Base-by-base conservation (phyloP, 2,329 filamentous ascomycete species). In the Niveomyces coronatus region DNA sequence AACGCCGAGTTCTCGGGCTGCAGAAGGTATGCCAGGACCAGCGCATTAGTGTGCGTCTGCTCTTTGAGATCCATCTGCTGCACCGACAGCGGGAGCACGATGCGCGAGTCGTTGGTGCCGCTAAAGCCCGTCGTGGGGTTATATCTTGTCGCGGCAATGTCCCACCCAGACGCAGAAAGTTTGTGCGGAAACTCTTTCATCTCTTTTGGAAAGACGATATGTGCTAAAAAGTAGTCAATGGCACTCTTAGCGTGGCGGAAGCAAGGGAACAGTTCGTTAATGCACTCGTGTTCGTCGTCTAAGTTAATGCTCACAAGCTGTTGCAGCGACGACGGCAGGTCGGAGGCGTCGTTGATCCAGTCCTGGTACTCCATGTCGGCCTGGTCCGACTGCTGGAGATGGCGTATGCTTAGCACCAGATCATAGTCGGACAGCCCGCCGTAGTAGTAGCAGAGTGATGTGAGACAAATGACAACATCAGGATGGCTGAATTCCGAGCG, bases 41-140 rank as follows among this genome's bases (percentile, higher is more conserved):
- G 50, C 0, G 81, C 80, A 46, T 85, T 85, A 0, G 81, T 87
- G 35, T 82, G 75, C 0, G 70, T 54, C 26, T 83, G 76, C 11
- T 31, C 30, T 4, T 10, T 5, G 5, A 31, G 30, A n/a, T 15
- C 17, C 30, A 31, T 17, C 17, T 31, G 30, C 1, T 58, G 47
- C 0, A 85, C 63, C 1, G 48, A 57, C 0, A 79, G 48, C 0
- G 80, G 79, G 0, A 85, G 58, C 0, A 78, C 50, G 14, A 65
- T 59, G 10, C 64, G 55, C 0, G 71, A 74, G 45, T 85, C 80
- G 20, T 76, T 79, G 0, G 81, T 86, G 0, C 81, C 80, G 38
- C 76, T 82, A 48, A 86, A 86, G 0, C 81, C 82, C 0, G 74
- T 78, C 0, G 68, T 76, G 0, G 67, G 62, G n/a, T 72, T 57